Evolutionary conservation across 2,329 filamentous ascomycete species (phyloP).

Genomic region (Coniochaeta prunicola): DNA sequence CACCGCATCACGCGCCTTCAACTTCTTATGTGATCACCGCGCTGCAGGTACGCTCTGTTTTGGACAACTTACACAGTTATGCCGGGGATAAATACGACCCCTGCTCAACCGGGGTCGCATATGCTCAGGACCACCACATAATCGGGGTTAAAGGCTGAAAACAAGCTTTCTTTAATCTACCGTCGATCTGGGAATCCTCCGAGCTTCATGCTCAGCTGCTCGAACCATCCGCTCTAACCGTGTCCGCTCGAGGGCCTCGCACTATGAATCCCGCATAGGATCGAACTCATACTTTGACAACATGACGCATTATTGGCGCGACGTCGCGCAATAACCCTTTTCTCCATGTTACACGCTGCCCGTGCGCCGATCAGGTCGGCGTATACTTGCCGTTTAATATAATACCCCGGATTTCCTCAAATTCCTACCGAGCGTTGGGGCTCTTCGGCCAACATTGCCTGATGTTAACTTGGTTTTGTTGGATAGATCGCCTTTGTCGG

Average conservation of each 20-base stretch:
- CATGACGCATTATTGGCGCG: not conserved
- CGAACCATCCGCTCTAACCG: not conserved
- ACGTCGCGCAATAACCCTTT: not conserved
- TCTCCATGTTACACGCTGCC: not conserved
- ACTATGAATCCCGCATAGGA: not conserved
- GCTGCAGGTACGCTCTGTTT: not conserved
- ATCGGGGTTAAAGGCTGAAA: not conserved
- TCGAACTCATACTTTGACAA: not conserved
- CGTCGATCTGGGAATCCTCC: not conserved
- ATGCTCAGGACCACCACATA: not conserved
- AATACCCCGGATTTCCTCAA: not conserved
- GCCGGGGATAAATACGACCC: not conserved
- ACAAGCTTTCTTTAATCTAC: not conserved
- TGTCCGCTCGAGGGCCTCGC: not conserved
- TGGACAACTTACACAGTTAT: not conserved
- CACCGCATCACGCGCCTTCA: not conserved
- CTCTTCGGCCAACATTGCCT: not conserved
- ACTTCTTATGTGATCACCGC: too few species aligned
- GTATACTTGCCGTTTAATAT: not conserved
- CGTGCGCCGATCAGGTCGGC: not conserved
- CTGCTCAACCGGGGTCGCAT: not conserved
- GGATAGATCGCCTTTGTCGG: not conserved
- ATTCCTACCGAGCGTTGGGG: not conserved
- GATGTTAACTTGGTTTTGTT: not conserved
- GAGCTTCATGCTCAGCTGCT: not conserved